Base-by-base conservation (phyloP, 2,329 filamentous ascomycete genomes). In the Hypoxylon sp. region DNA sequence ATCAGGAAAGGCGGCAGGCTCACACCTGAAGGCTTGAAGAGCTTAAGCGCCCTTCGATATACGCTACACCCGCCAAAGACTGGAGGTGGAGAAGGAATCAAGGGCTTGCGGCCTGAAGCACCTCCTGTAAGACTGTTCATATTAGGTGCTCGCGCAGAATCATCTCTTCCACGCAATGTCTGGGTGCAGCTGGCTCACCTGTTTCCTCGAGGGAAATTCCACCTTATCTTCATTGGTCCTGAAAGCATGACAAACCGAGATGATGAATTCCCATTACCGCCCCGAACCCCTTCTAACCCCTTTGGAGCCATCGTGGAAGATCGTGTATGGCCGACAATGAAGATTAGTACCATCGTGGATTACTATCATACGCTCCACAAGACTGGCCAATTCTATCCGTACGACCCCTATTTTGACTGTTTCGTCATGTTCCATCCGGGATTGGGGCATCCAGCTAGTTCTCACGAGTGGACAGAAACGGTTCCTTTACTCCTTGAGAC, bases 341-440 rank as follows among this genome's bases (percentile, higher is more conserved):
- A 99, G 85, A 97, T 99, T 77, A 96, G 92, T 79, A 99, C 97
- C 0, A 97, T 95, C 77, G 95, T 98, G 57, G 96, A 99, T 75
- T 98, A 99, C 83, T 99, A 97, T 84, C 95, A 99, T 81, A 98
- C 93, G 2, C 89, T 99, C 74, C 95, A 99, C 83, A 90, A 94
- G 79, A 92, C 95, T 0, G 92, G 94, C 53, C 88, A 95, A 78
- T 99, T 98, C 83, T 90, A 92, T 64, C 96, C 97, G 0, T 98
- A 97, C 78, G 96, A 99, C 78, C 96, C 96, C 0, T 99, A 99
- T 83, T 97, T 99, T 80, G 96, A 99, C 84, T 96, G 93, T 81
- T 97, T 99, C 78, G 90, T 99, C 76, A 88, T 98, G 57, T 99
- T 98, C 86, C 97, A 99, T 77, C 97, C 97, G 0, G 97, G 97